These are phyloP conservation scores for Termitomyces sp. DNA, from an alignment of 768 basidiomycete genomes.

Conservation along the genomic window DNA sequence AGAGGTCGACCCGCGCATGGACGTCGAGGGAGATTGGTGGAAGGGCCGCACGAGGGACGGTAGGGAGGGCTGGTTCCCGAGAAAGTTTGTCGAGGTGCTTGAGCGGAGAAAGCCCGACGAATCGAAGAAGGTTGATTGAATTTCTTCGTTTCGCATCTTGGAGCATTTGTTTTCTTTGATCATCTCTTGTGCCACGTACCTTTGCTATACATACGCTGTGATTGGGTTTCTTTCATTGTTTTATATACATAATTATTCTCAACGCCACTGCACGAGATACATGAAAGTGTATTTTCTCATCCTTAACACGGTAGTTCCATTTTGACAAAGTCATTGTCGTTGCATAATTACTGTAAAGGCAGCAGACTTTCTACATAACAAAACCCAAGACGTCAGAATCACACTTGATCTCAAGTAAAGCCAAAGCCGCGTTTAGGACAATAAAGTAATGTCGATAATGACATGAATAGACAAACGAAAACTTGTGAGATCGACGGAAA, in stretches of 20 bases:
- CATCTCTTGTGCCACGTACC: too few species aligned
- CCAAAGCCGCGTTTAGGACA: too few species aligned
- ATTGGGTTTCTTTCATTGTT: not conserved
- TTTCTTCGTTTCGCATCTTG: not conserved
- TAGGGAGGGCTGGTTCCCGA: slow-evolving; percentile 91
- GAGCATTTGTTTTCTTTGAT: not conserved
- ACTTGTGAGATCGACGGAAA: slow-evolving; percentile 6
- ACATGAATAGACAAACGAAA: too few species aligned
- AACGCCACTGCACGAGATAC: too few species aligned
- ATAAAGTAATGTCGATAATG: too few species aligned
- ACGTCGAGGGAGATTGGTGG: slow-evolving; percentile 86
- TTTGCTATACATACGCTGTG: slow-evolving; percentile 3
- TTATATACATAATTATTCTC: not conserved
- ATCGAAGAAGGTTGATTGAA: slow-evolving; percentile 20
- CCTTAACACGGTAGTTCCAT: too few species aligned
- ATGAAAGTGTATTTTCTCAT: too few species aligned
- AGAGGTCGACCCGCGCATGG: slow-evolving; percentile 62
- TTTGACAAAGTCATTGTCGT: too few species aligned
- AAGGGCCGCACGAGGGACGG: slow-evolving; percentile 89
- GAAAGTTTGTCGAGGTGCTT: slow-evolving; percentile 77
- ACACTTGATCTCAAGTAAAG: too few species aligned
- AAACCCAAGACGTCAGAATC: too few species aligned
- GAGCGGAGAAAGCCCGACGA: slow-evolving; percentile 31
- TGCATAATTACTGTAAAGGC: too few species aligned
- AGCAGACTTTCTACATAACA: too few species aligned